phyloP scores from a whole-genome alignment of 495 filamentous ascomycete genomes.

The Xeromyces bisporus region DNA sequence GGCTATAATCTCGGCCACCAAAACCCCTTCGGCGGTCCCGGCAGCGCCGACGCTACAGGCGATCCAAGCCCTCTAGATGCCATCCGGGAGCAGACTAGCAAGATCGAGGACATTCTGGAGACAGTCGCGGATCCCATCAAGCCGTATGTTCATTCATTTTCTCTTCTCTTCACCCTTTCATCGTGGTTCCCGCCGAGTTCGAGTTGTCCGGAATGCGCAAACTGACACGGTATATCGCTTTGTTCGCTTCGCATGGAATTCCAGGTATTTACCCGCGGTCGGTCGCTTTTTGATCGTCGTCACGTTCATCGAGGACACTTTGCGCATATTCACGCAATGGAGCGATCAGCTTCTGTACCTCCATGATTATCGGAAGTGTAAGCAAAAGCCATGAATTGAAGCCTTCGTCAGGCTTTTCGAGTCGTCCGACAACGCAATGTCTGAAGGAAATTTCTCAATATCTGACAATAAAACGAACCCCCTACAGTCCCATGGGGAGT shows the following conservation, averaged over 20 bases:
- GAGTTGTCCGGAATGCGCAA: slow-evolving; percentile 12
- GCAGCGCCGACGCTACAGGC: slow-evolving; percentile 41
- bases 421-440: slow-evolving; percentile 1
- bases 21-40: slow-evolving; percentile 51
- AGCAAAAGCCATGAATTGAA: too few species aligned
- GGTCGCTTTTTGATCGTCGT: slow-evolving; percentile 96
- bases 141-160: slow-evolving; percentile 84
- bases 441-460: background rate
- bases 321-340: slow-evolving; percentile 97
- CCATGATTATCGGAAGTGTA: slow-evolving; percentile 86
- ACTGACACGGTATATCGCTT: slow-evolving; percentile 21
- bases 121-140: slow-evolving; percentile 80
- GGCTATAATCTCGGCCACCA: slow-evolving; percentile 83
- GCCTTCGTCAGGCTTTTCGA: too few species aligned
- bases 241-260: too few species aligned
- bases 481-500: slow-evolving; percentile 66
- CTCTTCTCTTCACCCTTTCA: too few species aligned
- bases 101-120: slow-evolving; percentile 92
- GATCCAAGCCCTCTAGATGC: slow-evolving; percentile 81
- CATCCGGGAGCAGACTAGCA: slow-evolving; percentile 88
- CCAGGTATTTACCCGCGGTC: slow-evolving; percentile 86
- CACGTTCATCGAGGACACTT: slow-evolving; percentile 91
- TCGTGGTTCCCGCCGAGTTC: too few species aligned
- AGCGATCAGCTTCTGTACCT: slow-evolving; percentile 86
- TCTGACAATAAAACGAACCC: slow-evolving; percentile 7